A percentile compares a stretch with the other conserved stretches of the same genome.
Conservation (phyloP, 139 green algal species). For the Volvox africanus region DNA sequence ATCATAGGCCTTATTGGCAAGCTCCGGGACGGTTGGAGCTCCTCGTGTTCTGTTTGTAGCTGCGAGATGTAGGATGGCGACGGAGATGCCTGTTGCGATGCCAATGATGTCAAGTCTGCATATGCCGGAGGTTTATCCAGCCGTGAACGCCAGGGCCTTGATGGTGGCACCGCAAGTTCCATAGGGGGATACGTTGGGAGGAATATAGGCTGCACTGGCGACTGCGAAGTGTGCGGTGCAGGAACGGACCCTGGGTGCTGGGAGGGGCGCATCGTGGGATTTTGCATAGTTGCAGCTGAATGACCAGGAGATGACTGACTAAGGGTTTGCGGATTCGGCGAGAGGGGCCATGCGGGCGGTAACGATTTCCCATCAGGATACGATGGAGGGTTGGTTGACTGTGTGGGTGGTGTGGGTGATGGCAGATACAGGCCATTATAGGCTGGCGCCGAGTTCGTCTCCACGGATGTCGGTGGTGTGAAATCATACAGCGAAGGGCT, state of each 20-base stretch:
- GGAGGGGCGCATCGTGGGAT: too few relatives aligned
- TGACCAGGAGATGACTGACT: too few relatives aligned
- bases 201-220: background rate
- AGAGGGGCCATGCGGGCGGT: background rate
- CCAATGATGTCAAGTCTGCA: background rate
- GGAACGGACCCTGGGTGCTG: too few relatives aligned
- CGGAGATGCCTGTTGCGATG: background rate
- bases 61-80: background rate
- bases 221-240: background rate
- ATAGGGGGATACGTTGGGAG: background rate
- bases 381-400: background rate
- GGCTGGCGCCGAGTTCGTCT: background rate
- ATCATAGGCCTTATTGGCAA: background rate
- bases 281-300: too few relatives aligned
- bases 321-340: too few relatives aligned
- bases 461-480: too few relatives aligned
- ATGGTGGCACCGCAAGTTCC: background rate
- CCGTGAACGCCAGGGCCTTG: background rate
- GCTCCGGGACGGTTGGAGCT: background rate
- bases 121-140: background rate
- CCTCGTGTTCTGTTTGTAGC: background rate
- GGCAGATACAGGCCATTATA: background rate
- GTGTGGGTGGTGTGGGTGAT: background rate
- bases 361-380: background rate
- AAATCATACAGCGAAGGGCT: too few relatives aligned